These are phyloP conservation scores for Rhizoctonia solani DNA, from an alignment of 1,284 basidiomycete species.

Conservation along the genomic window DNA sequence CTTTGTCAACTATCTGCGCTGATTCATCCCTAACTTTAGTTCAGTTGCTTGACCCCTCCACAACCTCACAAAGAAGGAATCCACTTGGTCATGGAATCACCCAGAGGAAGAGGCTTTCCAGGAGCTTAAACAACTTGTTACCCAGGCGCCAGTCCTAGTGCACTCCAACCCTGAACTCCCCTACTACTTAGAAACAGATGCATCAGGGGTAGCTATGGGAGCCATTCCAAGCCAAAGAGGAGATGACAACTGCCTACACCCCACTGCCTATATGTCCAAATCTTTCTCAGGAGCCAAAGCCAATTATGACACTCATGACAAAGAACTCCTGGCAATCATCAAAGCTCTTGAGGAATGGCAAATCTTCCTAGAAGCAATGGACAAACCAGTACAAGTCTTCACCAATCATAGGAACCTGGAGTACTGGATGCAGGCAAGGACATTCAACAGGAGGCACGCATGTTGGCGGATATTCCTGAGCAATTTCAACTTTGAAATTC, in stretches of 20 bases:
- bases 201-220: conserved; percentile 44
- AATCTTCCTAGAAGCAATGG: conserved; percentile 46
- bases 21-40: conserved; percentile 45
- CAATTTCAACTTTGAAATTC: conserved; percentile 48
- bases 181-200: conserved; percentile 43
- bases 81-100: conserved; percentile 35
- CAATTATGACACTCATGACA: conserved; percentile 49
- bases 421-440: conserved; percentile 47
- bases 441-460: conserved; percentile 50
- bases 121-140: conserved; percentile 40
- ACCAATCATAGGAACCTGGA: conserved; percentile 54
- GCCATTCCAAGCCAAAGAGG: conserved; percentile 41
- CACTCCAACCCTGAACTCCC: conserved; percentile 42
- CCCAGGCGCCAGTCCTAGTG: conserved; percentile 40
- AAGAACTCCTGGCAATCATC: conserved; percentile 54
- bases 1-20: conserved; percentile 36
- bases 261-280: conserved; percentile 43
- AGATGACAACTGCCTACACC: conserved; percentile 39
- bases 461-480: conserved; percentile 49
- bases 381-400: conserved; percentile 43
- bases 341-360: conserved; percentile 48
- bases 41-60: conserved; percentile 41
- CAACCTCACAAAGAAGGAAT: conserved; percentile 39
- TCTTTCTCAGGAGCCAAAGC: conserved; percentile 43
- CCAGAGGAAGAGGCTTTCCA: conserved; percentile 41